Percentiles rank a stretch among this genome's conserved stretches.
These are phyloP conservation scores for Helotiales sp. DNA, from an alignment of 2,329 filamentous ascomycete genomes.

Conservation along the genomic window DNA sequence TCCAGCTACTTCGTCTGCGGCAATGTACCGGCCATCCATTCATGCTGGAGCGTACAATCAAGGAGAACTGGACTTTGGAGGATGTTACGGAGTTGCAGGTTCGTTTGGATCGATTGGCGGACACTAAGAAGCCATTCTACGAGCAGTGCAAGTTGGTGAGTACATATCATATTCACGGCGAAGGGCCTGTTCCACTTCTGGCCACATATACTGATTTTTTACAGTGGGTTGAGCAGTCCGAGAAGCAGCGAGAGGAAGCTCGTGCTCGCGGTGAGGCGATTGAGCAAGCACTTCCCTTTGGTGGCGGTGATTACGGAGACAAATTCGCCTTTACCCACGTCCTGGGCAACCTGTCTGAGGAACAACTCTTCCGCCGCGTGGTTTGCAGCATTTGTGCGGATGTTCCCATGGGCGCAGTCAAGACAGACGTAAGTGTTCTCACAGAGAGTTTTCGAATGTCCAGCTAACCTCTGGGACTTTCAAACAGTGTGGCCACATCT, in stretches of 20 bases:
- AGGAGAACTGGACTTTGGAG: constrained; percentile 31
- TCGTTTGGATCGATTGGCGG: constrained; percentile 11
- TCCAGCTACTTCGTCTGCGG: constrained; percentile 35
- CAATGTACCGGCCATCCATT: constrained; percentile 36
- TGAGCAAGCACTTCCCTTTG: constrained; percentile 25
- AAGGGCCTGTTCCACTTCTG: background rate
- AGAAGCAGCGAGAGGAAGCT: background rate
- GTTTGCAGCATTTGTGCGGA: constrained; percentile 45
- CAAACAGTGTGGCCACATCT: constrained; percentile 56
- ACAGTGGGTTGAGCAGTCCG: constrained; percentile 15
- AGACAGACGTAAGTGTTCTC: constrained; percentile 39
- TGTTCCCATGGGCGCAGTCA: constrained; percentile 39
- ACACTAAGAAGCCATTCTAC: constrained; percentile 24
- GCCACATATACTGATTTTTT: background rate
- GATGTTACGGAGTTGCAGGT: constrained; percentile 24
- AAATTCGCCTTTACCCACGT: constrained; percentile 32
- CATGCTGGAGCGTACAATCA: constrained; percentile 34
- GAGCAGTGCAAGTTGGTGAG: constrained; percentile 29
- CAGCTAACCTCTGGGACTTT: background rate
- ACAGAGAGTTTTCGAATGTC: background rate
- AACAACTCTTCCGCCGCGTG: constrained; percentile 35
- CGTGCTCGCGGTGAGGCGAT: constrained; percentile 2
- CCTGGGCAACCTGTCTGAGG: constrained; percentile 32
- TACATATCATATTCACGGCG: background rate
- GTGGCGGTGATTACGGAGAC: constrained; percentile 31